Evolutionary conservation across 2,329 filamentous ascomycete species (phyloP), one percentile per base, ranked within the genome.

Genomic region (Aureobasidium lini): DNA sequence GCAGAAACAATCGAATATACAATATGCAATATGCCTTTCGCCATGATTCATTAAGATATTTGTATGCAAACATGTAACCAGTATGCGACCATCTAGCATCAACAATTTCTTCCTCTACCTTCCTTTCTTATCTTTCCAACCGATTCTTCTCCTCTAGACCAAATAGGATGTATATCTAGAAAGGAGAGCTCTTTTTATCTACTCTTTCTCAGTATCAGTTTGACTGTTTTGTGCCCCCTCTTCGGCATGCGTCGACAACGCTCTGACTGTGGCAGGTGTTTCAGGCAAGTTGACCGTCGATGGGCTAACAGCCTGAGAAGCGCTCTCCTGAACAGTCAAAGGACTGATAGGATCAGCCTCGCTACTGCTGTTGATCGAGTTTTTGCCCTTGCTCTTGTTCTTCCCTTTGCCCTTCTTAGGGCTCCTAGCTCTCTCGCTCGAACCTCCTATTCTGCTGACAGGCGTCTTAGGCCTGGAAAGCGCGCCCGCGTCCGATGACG

Each of bases 341-440:
- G 54, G 54, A 28, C 54, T 57, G 32, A 39, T 15, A 9, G 54
- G 32, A 23, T 57, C 54, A 13, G 54, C 54, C 36, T 57, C 54
- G 9, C 54, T 57, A 16, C 43, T 40, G 28, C 42, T 32, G 37
- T 56, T 46, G 15, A 40, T 18, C 8, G 42, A 57, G 18, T 34
- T 48, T 6, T 48, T 57, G 8, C 54, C 54, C 54, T 57, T 57
- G 42, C 42, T 43, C 16, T 57, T 57, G 54, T 39, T 48, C 42
- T 43, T 48, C 43, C 43, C 43, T 15, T 40, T 48, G 13, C 23
- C 34, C 29, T 59, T 59, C 37, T 50, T 59, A 4, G 56, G 56
- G 16, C 56, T 59, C 18, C 43, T 59, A 4, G 44, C 46, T 36
- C 44, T 59, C 31, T 43, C 56, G 18, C 44, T 50, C 15, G 43